phyloP scores from a whole-genome alignment of 192 early-diverging fungal genomes.

The Coemansia sp. region DNA sequence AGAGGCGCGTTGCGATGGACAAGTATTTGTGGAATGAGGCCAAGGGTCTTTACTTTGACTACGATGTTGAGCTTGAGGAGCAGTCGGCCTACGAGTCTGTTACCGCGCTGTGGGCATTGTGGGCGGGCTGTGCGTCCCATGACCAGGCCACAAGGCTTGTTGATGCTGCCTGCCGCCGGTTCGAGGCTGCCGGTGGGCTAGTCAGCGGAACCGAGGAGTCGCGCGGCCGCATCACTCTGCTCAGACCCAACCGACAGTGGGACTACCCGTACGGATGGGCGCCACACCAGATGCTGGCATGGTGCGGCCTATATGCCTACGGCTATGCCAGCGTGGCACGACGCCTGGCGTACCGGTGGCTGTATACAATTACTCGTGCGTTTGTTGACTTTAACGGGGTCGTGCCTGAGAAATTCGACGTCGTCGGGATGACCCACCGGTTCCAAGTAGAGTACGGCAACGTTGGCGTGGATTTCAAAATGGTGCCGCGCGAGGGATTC shows the following conservation, averaged over 20 bases:
- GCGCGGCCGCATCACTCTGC: constrained; percentile 77
- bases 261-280: constrained; percentile 96
- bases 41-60: constrained; percentile 86
- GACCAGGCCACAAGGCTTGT: constrained; percentile 82
- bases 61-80: constrained; percentile 71
- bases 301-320: constrained; percentile 89
- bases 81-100: constrained; percentile 85
- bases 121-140: constrained; percentile 80
- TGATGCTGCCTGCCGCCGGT: constrained; percentile 66
- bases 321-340: constrained; percentile 73
- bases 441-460: constrained; percentile 97
- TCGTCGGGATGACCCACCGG: constrained; percentile 87
- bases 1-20: constrained; percentile 70
- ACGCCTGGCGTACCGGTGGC: constrained; percentile 91
- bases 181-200: constrained; percentile 91
- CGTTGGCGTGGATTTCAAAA: constrained; percentile 93
- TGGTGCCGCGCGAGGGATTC: constrained; percentile 93
- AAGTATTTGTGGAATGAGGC: constrained; percentile 85
- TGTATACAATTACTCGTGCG: constrained; percentile 90
- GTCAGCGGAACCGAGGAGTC: constrained; percentile 93
- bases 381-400: constrained; percentile 98
- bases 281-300: constrained; percentile 99
- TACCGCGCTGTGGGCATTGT: constrained; percentile 90
- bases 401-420: constrained; percentile 97
- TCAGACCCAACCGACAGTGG: constrained; percentile 95